A percentile compares a stretch with the other conserved stretches of the same genome.
Conservation (phyloP, 164 flowering plant genomes). For the Umbilicus rupestris region DNA sequence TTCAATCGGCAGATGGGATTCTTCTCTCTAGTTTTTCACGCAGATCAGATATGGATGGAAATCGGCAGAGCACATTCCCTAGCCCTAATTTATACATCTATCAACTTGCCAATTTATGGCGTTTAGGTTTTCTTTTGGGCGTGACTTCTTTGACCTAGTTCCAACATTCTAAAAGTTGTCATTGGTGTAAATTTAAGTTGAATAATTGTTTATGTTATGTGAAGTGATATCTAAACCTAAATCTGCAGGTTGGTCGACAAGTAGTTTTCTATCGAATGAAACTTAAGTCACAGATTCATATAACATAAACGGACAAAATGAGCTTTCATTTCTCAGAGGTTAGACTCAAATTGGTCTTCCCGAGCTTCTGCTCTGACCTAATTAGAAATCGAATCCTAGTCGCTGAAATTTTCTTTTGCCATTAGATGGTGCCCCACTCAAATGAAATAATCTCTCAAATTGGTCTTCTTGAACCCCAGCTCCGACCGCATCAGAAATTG, state of each 20-base stretch:
- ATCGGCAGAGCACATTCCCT: neutral
- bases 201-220: neutral
- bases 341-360: too few relatives aligned
- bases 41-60: constrained; percentile 1
- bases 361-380: too few relatives aligned
- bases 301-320: neutral
- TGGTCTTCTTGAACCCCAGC: too few relatives aligned
- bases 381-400: too few relatives aligned
- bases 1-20: neutral
- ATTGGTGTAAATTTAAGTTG: neutral
- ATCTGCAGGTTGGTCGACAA: neutral
- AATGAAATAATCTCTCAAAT: too few relatives aligned
- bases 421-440: too few relatives aligned
- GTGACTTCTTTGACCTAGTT: neutral
- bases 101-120: neutral
- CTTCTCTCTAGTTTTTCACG: constrained; percentile 1
- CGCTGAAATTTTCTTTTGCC: too few relatives aligned
- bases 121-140: neutral
- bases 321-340: too few relatives aligned
- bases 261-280: neutral
- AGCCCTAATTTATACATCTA: neutral
- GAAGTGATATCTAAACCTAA: neutral
- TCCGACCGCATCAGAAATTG: too few relatives aligned
- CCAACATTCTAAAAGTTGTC: neutral
- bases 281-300: neutral